Conservation (phyloP, 1,284 basidiomycete genomes). For the Heterobasidion occidentale region DNA sequence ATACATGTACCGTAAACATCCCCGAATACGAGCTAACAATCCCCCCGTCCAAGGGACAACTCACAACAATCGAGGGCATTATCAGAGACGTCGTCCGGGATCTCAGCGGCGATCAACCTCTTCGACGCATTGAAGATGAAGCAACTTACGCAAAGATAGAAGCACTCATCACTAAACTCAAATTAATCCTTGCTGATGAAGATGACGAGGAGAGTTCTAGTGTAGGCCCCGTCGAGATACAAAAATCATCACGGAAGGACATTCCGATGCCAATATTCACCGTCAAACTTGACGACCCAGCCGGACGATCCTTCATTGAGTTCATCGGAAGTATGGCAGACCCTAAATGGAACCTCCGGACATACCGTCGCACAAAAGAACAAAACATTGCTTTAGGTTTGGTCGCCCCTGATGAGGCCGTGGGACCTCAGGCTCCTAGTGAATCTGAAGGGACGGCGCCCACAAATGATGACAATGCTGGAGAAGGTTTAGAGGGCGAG, state of each 20-base stretch:
- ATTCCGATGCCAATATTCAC: slow-evolving; percentile 72
- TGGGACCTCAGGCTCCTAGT: slow-evolving; percentile 13
- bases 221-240: slow-evolving; percentile 12
- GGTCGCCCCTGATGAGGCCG: slow-evolving; percentile 38
- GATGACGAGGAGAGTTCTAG: slow-evolving; percentile 37
- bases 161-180: slow-evolving; percentile 61
- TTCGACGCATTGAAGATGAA: slow-evolving; percentile 81
- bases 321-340: slow-evolving; percentile 76
- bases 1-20: slow-evolving; percentile 74
- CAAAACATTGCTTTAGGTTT: slow-evolving; percentile 86
- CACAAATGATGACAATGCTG: slow-evolving; percentile 25
- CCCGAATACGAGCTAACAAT: slow-evolving; percentile 92
- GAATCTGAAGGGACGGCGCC: slow-evolving; percentile 19
- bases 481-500: slow-evolving; percentile 23
- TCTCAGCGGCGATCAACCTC: slow-evolving; percentile 78
- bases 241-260: slow-evolving; percentile 32
- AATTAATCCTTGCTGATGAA: slow-evolving; percentile 63
- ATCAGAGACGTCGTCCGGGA: slow-evolving; percentile 82
- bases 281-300: slow-evolving; percentile 85
- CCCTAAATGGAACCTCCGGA: slow-evolving; percentile 90
- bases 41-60: slow-evolving; percentile 81
- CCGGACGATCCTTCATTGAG: slow-evolving; percentile 93
- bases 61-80: slow-evolving; percentile 95
- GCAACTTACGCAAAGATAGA: slow-evolving; percentile 77
- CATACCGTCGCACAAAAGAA: slow-evolving; percentile 76